Conservation (phyloP, 2,329 filamentous ascomycete genomes). For the Pseudocercospora macadamiae region DNA sequence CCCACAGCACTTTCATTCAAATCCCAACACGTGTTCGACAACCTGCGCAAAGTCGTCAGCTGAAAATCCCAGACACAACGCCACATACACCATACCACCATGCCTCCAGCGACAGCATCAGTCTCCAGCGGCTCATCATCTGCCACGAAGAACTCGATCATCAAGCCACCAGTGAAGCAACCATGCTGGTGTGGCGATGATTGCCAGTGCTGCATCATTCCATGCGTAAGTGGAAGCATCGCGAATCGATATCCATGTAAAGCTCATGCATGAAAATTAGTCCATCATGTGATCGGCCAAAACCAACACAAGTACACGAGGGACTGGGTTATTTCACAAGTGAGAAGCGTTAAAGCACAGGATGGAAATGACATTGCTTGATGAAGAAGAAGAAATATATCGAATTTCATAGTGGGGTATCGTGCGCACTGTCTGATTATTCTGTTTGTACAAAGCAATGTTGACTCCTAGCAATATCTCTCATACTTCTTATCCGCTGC, state of each 20-base stretch:
- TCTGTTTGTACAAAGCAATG: constrained; percentile 1
- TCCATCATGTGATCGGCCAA: constrained; percentile 18
- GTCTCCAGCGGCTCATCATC: constrained; percentile 24
- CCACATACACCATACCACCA: constrained; percentile 1
- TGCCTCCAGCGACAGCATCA: constrained; percentile 35
- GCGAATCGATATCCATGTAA: background rate
- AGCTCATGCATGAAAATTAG: background rate
- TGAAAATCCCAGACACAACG: background rate
- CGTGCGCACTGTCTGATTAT: constrained; percentile 1
- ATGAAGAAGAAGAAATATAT: too few species aligned
- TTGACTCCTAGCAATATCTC: background rate
- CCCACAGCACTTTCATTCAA: background rate
- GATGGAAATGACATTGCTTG: too few species aligned
- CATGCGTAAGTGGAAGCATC: constrained; percentile 21
- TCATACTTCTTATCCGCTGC: too few species aligned
- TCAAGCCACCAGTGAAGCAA: constrained; percentile 31
- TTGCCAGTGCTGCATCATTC: constrained; percentile 23
- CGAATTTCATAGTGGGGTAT: background rate
- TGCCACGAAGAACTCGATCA: constrained; percentile 24
- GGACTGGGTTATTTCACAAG: too few species aligned
- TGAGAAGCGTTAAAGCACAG: background rate
- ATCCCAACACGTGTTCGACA: background rate
- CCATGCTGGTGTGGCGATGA: constrained; percentile 39
- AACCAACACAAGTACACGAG: too few species aligned
- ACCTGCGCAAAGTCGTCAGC: background rate